These are phyloP conservation scores for Buddleja alternifolia DNA, from an alignment of 257 asterid genomes.

Conservation along the genomic window DNA sequence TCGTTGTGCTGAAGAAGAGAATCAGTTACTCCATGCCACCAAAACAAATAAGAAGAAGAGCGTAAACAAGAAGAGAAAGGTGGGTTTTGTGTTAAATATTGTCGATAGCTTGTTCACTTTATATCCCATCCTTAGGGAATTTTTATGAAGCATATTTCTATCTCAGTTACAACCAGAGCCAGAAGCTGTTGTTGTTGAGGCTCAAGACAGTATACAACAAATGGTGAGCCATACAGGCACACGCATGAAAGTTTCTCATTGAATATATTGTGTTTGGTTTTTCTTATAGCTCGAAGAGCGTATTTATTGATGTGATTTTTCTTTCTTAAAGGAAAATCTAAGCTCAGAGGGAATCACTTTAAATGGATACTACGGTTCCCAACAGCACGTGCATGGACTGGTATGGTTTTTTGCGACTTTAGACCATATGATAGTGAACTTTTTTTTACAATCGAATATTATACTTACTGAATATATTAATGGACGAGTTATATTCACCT, in stretches of 20 bases:
- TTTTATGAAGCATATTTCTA: conserved; percentile 17
- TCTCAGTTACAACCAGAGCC: conserved; percentile 71
- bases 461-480: conserved; percentile 5
- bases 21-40: conserved; percentile 44
- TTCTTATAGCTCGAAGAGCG: neutral
- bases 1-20: conserved; percentile 68
- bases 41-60: conserved; percentile 69
- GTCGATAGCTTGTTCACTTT: conserved; percentile 22
- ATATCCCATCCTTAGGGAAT: neutral
- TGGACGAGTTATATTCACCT: conserved; percentile 22
- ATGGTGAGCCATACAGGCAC: conserved; percentile 51
- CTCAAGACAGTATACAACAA: conserved; percentile 66
- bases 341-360: conserved; percentile 65
- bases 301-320: conserved; percentile 19
- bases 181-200: conserved; percentile 57
- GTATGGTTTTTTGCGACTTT: conserved; percentile 45
- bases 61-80: conserved; percentile 85
- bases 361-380: conserved; percentile 84
- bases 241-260: neutral
- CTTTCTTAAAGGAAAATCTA: conserved; percentile 62
- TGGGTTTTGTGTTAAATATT: conserved; percentile 32
- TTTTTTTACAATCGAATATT: neutral
- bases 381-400: conserved; percentile 87
- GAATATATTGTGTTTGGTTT: conserved; percentile 4
- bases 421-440: neutral